Percentiles rank a stretch among this genome's conserved stretches.
Evolutionary conservation across 2,329 filamentous ascomycete genomes (phyloP).

Genomic region (Zymoseptoria tritici): DNA sequence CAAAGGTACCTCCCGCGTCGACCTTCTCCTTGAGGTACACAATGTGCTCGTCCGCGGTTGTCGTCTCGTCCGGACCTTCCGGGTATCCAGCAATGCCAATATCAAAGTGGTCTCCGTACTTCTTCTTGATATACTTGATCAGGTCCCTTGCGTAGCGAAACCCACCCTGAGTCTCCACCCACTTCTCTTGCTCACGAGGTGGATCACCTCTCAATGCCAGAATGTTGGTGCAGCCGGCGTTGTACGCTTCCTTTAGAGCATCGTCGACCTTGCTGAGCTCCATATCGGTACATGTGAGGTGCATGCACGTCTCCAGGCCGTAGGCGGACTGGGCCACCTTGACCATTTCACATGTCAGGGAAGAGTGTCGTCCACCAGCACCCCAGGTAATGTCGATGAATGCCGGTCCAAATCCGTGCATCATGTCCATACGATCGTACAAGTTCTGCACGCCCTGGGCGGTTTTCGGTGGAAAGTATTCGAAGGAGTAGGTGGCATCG

Average conservation of each 20-base stretch:
- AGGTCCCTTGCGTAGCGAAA: slow-evolving; percentile 92
- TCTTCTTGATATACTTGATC: slow-evolving; percentile 71
- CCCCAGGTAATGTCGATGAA: slow-evolving; percentile 99
- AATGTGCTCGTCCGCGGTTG: slow-evolving; percentile 74
- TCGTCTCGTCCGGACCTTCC: slow-evolving; percentile 89
- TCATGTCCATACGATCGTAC: slow-evolving; percentile 98
- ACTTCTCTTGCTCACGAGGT: slow-evolving; percentile 85
- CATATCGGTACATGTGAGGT: slow-evolving; percentile 98
- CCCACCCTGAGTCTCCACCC: slow-evolving; percentile 71
- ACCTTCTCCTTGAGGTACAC: slow-evolving; percentile 96
- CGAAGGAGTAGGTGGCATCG: slow-evolving; percentile 91
- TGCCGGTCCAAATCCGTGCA: slow-evolving; percentile 87
- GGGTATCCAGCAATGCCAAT: slow-evolving; percentile 97
- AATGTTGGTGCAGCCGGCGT: slow-evolving; percentile 95
- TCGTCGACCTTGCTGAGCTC: slow-evolving; percentile 83
- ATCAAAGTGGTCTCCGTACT: slow-evolving; percentile 85
- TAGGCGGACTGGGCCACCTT: slow-evolving; percentile 90
- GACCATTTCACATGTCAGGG: slow-evolving; percentile 96
- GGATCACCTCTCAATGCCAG: slow-evolving; percentile 88
- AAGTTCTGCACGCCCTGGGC: slow-evolving; percentile 96
- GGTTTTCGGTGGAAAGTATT: slow-evolving; percentile 98
- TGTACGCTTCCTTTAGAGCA: slow-evolving; percentile 80
- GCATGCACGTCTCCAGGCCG: slow-evolving; percentile 97
- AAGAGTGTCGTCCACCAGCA: slow-evolving; percentile 81
- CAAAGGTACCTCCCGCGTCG: slow-evolving; percentile 84